Base-by-base conservation (phyloP, 148 eudicot species). In the Fallopia convolvulus region DNA sequence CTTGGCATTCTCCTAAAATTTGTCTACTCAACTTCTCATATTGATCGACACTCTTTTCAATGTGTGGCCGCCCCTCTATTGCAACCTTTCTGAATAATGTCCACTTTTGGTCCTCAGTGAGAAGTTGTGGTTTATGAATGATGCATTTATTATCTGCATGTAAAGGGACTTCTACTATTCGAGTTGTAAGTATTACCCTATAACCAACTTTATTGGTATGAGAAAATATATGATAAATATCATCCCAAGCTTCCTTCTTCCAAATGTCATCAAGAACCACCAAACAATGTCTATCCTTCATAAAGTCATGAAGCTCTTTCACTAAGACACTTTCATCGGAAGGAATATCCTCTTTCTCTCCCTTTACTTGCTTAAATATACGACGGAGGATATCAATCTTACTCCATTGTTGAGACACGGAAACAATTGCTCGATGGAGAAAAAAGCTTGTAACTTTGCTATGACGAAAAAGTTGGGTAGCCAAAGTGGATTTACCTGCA, bases 131-230 rank as follows among this genome's bases (percentile, higher is more conserved):
- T 10, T 79, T 33, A 65, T 79, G 71, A 2, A 50, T 70, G 18
- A 77, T 47, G 14, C 74, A 41, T 13, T 39, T 17, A 2, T 18
- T 66, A 15, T 73, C 49, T 0, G 80, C 72, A 17, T 18, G 46
- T 11, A 2, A 3, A 41, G 74, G 72, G 3, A 83, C 71, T 1
- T 76, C 79, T 17, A 6, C 41, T 1, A 73, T 77, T 4, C 79
- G 82, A 12, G 84, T 72, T 2, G 83, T 85, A 14, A 82, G 72
- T 44, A 82, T 11, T 3, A 85, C 33, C 60, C 80, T 85, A 77
- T 79, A 66, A 6, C 76, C 46, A 5, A 42, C 17, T 50, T 50
- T 14, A 6, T 56, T 20, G 20, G 42, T 0, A 39, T 13, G 21
- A 36, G 74, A 26, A 70, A 70, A 21, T 3, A 39, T 42, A 8